Conservation (phyloP, 768 basidiomycete genomes). For the Amanita rubescens region DNA sequence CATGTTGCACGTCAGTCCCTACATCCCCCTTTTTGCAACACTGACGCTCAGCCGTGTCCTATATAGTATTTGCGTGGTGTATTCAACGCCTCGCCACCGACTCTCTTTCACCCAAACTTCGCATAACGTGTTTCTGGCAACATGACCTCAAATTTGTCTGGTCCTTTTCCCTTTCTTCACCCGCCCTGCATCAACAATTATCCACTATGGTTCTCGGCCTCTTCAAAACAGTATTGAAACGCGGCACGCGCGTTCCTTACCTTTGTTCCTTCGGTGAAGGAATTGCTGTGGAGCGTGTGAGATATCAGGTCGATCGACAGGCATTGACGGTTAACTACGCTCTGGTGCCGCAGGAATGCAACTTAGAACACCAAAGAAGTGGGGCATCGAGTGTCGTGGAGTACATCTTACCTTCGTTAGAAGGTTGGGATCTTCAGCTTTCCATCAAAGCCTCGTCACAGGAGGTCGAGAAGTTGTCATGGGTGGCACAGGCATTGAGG, state of each 20-base stretch:
- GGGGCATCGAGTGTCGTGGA: constrained; percentile 74
- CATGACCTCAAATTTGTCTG: constrained; percentile 86
- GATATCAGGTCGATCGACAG: constrained; percentile 78
- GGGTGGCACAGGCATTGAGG: constrained; percentile 57
- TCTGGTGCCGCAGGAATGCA: constrained; percentile 67
- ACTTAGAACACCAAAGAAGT: constrained; percentile 31
- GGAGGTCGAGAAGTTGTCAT: constrained; percentile 64
- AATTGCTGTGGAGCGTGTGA: constrained; percentile 69
- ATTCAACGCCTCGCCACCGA: constrained; percentile 58
- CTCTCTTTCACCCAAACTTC: constrained; percentile 33
- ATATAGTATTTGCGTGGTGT: constrained; percentile 89
- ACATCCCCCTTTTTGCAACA: constrained; percentile 6
- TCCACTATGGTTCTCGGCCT: constrained; percentile 80
- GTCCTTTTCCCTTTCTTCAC: constrained; percentile 61
- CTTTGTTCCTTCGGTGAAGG: constrained; percentile 75
- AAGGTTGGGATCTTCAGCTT: constrained; percentile 86
- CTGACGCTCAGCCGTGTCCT: constrained; percentile 9
- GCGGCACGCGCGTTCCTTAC: constrained; percentile 68
- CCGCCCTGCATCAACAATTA: constrained; percentile 67
- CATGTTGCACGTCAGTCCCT: constrained; percentile 55
- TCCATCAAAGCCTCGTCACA: constrained; percentile 68
- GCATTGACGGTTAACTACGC: constrained; percentile 79
- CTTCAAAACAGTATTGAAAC: constrained; percentile 72
- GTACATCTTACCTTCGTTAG: constrained; percentile 64
- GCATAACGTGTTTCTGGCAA: constrained; percentile 92